Evolutionary conservation across 2,329 filamentous ascomycete species (phyloP).

Genomic region (Nigrospora sphaerica): DNA sequence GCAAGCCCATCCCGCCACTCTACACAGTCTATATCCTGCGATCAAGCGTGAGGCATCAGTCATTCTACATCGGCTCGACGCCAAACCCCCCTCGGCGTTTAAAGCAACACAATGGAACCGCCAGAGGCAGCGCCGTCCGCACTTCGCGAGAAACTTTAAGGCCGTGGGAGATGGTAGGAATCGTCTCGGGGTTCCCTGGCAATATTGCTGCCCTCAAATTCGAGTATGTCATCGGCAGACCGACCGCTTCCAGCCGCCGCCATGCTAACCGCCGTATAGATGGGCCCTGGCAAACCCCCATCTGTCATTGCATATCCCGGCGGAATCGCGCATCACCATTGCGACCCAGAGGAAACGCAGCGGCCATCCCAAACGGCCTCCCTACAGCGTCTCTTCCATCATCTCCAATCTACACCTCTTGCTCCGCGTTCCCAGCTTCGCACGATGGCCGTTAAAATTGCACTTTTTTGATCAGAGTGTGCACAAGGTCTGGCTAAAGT

Average conservation of each 20-base stretch:
- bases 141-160: constrained; percentile 63
- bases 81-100: constrained; percentile 80
- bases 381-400: constrained; percentile 56
- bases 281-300: constrained; percentile 92
- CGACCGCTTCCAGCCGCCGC: neutral
- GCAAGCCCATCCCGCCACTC: constrained; percentile 69
- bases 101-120: constrained; percentile 83
- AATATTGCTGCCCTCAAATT: constrained; percentile 87
- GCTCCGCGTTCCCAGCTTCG: constrained; percentile 71
- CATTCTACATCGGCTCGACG: constrained; percentile 86
- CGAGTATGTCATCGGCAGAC: constrained; percentile 48
- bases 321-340: constrained; percentile 50
- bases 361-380: constrained; percentile 49
- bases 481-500: constrained; percentile 59
- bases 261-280: constrained; percentile 35
- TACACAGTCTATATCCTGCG: constrained; percentile 92
- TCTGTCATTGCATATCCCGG: constrained; percentile 68
- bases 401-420: constrained; percentile 78
- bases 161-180: constrained; percentile 85
- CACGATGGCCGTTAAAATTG: constrained; percentile 72
- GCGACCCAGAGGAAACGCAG: constrained; percentile 43
- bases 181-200: constrained; percentile 85
- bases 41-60: constrained; percentile 65
- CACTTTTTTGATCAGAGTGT: constrained; percentile 73
- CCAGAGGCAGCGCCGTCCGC: constrained; percentile 71